These are phyloP conservation scores for Gymnopilus dilepis DNA, from an alignment of 768 basidiomycete genomes.

Conservation along the genomic window DNA sequence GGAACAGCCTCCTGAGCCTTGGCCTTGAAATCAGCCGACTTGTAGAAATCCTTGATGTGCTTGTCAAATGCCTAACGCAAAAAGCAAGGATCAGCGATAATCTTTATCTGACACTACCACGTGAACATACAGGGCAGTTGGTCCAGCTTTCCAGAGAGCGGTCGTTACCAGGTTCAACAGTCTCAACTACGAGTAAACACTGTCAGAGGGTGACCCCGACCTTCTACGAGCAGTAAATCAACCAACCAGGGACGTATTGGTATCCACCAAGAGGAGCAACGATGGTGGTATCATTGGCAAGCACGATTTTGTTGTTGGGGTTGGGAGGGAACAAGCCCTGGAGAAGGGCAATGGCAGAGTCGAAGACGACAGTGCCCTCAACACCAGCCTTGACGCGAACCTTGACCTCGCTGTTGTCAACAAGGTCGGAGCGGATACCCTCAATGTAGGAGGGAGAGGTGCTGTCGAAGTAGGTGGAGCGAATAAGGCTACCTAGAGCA, in stretches of 20 bases:
- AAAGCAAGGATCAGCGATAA: slow-evolving; percentile 1
- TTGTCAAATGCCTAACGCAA: slow-evolving; percentile 63
- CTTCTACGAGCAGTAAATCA: background rate
- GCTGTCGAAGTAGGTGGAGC: slow-evolving; percentile 67
- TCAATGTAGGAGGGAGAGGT: slow-evolving; percentile 73
- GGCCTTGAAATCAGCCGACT: slow-evolving; percentile 69
- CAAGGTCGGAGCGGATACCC: slow-evolving; percentile 68
- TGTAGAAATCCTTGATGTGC: slow-evolving; percentile 64
- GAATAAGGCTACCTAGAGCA: slow-evolving; percentile 65
- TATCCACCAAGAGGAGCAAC: slow-evolving; percentile 80
- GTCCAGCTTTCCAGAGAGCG: slow-evolving; percentile 85
- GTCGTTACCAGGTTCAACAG: slow-evolving; percentile 85
- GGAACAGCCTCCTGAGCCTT: slow-evolving; percentile 58
- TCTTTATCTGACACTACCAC: background rate
- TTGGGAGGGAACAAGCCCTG: slow-evolving; percentile 91
- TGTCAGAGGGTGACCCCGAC: background rate
- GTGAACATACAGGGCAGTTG: slow-evolving; percentile 49
- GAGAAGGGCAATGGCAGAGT: slow-evolving; percentile 82
- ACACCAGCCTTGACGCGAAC: slow-evolving; percentile 83
- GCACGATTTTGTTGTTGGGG: slow-evolving; percentile 67
- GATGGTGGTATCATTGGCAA: slow-evolving; percentile 79
- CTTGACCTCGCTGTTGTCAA: slow-evolving; percentile 74
- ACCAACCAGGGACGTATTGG: slow-evolving; percentile 81
- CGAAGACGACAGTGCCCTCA: slow-evolving; percentile 86
- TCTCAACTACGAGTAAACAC: slow-evolving; percentile 58